Conservation (phyloP, 2,329 filamentous ascomycete genomes). For the Penicillium sp. region DNA sequence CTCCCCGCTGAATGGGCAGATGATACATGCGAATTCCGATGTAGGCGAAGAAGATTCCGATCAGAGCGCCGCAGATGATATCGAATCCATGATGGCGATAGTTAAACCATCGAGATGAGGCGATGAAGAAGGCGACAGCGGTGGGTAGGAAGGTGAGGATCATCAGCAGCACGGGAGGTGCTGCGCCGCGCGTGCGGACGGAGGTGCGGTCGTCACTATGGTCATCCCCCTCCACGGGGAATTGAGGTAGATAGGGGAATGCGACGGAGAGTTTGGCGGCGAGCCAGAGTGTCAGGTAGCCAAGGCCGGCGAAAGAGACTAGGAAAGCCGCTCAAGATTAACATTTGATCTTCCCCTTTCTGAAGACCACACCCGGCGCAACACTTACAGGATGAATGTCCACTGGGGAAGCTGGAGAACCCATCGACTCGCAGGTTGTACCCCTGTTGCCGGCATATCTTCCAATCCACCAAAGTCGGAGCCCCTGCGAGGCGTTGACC, state of each 20-base stretch:
- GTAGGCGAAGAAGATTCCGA: conserved; percentile 72
- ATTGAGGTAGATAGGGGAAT: conserved; percentile 47
- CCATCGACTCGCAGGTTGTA: conserved; percentile 71
- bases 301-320: conserved; percentile 75
- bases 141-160: conserved; percentile 71
- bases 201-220: conserved; percentile 42
- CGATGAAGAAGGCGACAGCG: conserved; percentile 76
- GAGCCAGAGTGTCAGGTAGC: conserved; percentile 85
- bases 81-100: conserved; percentile 93
- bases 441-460: conserved; percentile 70
- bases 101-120: conserved; percentile 84
- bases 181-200: conserved; percentile 73
- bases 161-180: conserved; percentile 80
- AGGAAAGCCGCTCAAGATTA: background rate
- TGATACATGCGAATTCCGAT: conserved; percentile 87
- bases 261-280: conserved; percentile 61
- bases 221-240: conserved; percentile 31
- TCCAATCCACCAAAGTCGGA: conserved; percentile 72
- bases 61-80: conserved; percentile 79
- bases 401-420: conserved; percentile 82
- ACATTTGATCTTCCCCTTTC: background rate
- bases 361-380: background rate
- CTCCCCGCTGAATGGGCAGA: conserved; percentile 74
- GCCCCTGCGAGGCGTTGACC: conserved; percentile 55
- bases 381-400: conserved; percentile 68